These are phyloP conservation scores for Leccinum brunneo-olivaceum DNA, from an alignment of 1,284 basidiomycete genomes.

Conservation along the genomic window DNA sequence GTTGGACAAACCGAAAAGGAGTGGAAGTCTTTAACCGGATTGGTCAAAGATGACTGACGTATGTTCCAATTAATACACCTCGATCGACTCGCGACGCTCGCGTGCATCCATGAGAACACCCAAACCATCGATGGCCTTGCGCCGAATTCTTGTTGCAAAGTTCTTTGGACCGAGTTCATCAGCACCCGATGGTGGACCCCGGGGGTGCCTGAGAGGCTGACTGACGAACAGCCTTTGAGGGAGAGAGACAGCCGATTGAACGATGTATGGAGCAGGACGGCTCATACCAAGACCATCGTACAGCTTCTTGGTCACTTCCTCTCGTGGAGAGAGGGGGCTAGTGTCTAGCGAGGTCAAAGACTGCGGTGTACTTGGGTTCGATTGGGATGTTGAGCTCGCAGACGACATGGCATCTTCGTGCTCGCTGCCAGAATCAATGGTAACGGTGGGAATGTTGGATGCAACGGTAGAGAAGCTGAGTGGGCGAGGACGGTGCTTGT, in stretches of 20 bases:
- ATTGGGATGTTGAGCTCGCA: constrained; percentile 46
- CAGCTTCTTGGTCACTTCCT: constrained; percentile 73
- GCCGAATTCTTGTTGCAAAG: constrained; percentile 76
- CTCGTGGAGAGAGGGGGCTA: constrained; percentile 61
- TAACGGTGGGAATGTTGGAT: constrained; percentile 45
- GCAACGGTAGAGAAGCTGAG: constrained; percentile 54
- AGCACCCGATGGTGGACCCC: constrained; percentile 77
- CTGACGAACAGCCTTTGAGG: constrained; percentile 31
- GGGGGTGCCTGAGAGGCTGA: constrained; percentile 75
- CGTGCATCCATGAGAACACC: constrained; percentile 69
- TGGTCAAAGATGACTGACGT: constrained; percentile 6
- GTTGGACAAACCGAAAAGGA: constrained; percentile 17
- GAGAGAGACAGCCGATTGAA: constrained; percentile 11
- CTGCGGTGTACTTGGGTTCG: constrained; percentile 67
- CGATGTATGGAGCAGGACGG: constrained; percentile 35
- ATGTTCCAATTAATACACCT: constrained; percentile 43
- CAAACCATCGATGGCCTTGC: constrained; percentile 73
- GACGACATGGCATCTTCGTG: constrained; percentile 50
- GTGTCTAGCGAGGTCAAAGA: constrained; percentile 58
- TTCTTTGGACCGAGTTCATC: constrained; percentile 86
- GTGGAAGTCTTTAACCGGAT: constrained; percentile 14
- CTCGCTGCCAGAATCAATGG: constrained; percentile 53
- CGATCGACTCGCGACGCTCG: constrained; percentile 58
- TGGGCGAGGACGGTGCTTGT: constrained; percentile 60
- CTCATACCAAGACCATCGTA: constrained; percentile 79